Conservation (phyloP, 2,329 filamentous ascomycete species). For the Fusarium nurragi region DNA sequence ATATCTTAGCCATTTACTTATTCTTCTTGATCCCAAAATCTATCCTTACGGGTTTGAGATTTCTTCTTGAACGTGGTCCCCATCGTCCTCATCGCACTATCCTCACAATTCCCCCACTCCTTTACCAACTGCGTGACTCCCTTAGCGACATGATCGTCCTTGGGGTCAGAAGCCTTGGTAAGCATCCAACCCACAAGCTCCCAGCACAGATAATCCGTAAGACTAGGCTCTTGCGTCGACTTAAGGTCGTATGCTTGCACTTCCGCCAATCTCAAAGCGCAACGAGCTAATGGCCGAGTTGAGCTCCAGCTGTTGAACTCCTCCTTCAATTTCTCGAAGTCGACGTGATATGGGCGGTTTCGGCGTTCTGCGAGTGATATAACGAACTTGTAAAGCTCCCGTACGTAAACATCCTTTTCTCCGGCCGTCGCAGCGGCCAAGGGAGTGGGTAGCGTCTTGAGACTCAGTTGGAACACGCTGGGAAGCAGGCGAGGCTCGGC, state of each 20-base stretch:
- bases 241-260: neutral
- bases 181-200: constrained; percentile 30
- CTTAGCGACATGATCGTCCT: neutral
- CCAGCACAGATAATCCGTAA: constrained; percentile 36
- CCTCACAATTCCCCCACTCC: constrained; percentile 15
- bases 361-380: constrained; percentile 15
- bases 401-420: constrained; percentile 10
- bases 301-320: constrained; percentile 11
- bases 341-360: constrained; percentile 38
- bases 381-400: constrained; percentile 25
- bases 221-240: neutral
- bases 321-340: constrained; percentile 30
- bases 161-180: neutral
- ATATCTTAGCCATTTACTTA: neutral
- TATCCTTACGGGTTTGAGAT: neutral
- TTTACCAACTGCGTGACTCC: constrained; percentile 14
- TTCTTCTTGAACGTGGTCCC: neutral
- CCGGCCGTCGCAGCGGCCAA: neutral
- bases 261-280: constrained; percentile 23
- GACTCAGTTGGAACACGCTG: constrained; percentile 22
- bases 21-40: constrained; percentile 3
- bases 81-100: constrained; percentile 13
- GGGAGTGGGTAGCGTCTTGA: constrained; percentile 30
- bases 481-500: constrained; percentile 12
- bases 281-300: neutral